A percentile compares a stretch with the other conserved stretches of the same genome.
Conservation (phyloP, 1,284 basidiomycete species). For the Cryptococcus sp. region DNA sequence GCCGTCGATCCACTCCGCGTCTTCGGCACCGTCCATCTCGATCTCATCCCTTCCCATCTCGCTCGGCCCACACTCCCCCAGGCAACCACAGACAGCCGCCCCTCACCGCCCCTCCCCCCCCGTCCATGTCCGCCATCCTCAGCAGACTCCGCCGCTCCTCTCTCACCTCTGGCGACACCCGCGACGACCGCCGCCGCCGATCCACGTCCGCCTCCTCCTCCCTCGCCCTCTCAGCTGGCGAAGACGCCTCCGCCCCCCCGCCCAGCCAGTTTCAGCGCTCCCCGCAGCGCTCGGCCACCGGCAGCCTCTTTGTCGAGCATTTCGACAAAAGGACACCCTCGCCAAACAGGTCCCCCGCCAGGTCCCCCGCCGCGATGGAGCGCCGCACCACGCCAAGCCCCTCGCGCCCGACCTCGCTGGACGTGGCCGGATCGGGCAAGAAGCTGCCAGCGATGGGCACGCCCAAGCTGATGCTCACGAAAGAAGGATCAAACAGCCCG, state of each 20-base stretch:
- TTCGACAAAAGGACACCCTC: slow-evolving; percentile 9
- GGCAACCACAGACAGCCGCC: neutral
- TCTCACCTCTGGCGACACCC: no score
- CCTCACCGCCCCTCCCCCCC: neutral
- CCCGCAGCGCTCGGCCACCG: neutral
- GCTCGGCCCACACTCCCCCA: no score
- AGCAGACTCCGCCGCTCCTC: neutral
- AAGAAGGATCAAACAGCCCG: slow-evolving; percentile 33
- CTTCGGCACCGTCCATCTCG: no score
- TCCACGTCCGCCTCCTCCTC: neutral
- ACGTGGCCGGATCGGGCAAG: slow-evolving; percentile 4
- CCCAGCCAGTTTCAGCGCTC: neutral
- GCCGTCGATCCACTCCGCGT: no score
- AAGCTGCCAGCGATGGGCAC: slow-evolving; percentile 20
- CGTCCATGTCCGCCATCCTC: neutral
- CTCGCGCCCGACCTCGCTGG: slow-evolving; percentile 6
- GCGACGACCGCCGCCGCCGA: neutral
- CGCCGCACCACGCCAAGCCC: slow-evolving; percentile 5
- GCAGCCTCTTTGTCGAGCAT: slow-evolving; percentile 29
- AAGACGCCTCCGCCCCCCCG: neutral
- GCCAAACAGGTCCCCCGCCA: neutral
- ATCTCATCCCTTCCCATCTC: neutral
- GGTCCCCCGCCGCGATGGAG: neutral
- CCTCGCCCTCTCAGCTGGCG: neutral
- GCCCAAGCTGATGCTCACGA: slow-evolving; percentile 35